phyloP scores from a whole-genome alignment of 768 basidiomycete species.

The Naganishia vaughanmartiniae region DNA sequence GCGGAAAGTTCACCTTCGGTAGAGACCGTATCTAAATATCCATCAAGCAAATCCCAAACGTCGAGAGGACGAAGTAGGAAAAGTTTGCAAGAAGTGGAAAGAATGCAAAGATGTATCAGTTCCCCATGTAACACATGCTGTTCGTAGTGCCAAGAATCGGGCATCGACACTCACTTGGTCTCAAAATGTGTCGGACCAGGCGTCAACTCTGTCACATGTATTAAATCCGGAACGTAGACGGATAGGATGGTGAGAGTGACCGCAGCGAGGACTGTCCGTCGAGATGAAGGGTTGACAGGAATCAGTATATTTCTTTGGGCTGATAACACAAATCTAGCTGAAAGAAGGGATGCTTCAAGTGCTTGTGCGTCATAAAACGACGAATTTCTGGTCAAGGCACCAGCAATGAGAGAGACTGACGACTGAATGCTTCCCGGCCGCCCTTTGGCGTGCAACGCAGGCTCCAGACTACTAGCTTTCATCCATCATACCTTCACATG shows the following conservation, averaged over 20 bases:
- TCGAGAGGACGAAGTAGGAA: background rate
- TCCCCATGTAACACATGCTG: background rate
- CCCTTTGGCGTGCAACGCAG: too few species aligned
- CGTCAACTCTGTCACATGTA: constrained; percentile 38
- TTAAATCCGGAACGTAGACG: constrained; percentile 45
- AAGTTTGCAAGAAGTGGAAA: background rate
- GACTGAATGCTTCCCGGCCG: too few species aligned
- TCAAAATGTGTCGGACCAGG: constrained; percentile 48
- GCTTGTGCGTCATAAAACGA: too few species aligned
- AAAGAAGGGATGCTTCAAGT: too few species aligned
- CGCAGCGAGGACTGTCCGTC: constrained; percentile 37
- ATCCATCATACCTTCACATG: too few species aligned
- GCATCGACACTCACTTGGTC: constrained; percentile 40
- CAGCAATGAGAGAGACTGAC: too few species aligned
- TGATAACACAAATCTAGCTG: background rate
- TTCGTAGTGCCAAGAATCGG: background rate
- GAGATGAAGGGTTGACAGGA: background rate
- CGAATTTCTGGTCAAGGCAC: too few species aligned
- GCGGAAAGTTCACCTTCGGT: constrained; percentile 35
- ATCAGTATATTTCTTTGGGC: background rate
- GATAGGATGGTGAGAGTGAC: constrained; percentile 46
- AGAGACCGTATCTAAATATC: constrained; percentile 42
- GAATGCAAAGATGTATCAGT: background rate
- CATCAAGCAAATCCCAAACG: background rate
- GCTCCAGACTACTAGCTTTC: too few species aligned